These are phyloP conservation scores for Psilocybe cubensis DNA, from an alignment of 768 basidiomycete genomes.

Conservation along the genomic window DNA sequence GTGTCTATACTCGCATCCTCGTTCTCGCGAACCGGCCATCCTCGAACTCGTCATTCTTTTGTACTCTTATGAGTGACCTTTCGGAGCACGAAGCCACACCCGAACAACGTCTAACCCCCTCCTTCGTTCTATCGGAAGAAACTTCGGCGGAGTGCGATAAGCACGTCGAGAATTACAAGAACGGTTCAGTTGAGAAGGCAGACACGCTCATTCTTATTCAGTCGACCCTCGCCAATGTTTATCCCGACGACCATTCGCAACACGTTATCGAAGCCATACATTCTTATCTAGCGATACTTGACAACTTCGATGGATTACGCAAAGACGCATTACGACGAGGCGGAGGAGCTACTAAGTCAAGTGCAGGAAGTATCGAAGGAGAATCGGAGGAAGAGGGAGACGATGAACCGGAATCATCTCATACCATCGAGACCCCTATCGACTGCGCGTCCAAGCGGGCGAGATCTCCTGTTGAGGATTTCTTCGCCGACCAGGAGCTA, in stretches of 20 bases:
- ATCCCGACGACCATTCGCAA: no score
- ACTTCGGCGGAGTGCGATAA: no score
- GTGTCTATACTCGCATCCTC: no score
- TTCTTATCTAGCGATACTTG: constrained; percentile 13
- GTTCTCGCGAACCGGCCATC: no score
- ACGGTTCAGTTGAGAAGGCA: not conserved
- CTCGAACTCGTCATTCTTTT: no score
- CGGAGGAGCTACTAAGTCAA: not conserved
- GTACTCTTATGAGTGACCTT: not conserved
- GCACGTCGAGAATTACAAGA: no score
- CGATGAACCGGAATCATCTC: not conserved
- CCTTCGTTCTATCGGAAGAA: no score
- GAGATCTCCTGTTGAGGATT: not conserved
- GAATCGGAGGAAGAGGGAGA: not conserved
- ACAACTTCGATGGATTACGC: constrained; percentile 11
- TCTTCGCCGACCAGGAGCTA: not conserved
- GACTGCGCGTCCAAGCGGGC: not conserved
- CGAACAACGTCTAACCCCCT: no score
- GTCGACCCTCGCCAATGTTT: not conserved
- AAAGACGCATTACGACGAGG: not conserved
- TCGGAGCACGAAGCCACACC: no score
- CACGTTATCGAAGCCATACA: constrained; percentile 8
- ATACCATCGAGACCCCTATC: not conserved
- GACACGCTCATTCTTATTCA: not conserved
- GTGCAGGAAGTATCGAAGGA: no score